Evolutionary conservation across 306 rosid genomes (phyloP).

Genomic region (Fagus sylvatica): DNA sequence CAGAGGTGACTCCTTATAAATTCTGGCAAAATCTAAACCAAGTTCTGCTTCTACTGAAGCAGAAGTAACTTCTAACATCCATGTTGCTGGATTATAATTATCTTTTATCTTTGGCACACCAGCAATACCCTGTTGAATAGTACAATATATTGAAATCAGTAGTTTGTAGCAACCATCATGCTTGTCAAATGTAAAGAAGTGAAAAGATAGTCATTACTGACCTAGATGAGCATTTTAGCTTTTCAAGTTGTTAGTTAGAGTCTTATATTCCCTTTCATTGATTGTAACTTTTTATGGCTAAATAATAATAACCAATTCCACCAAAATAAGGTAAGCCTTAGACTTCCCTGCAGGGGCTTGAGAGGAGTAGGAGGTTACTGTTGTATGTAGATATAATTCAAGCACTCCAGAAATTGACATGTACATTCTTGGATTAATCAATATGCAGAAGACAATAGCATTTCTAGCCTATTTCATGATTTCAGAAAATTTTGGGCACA

Average conservation of each 20-base stretch:
- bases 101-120: conserved; percentile 58
- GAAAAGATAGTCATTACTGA: neutral
- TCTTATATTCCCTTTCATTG: neutral
- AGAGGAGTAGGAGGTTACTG: neutral
- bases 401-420: neutral
- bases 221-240: neutral
- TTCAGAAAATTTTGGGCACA: too few relatives aligned
- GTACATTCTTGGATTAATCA: neutral
- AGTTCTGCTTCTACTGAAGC: conserved; percentile 53
- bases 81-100: conserved; percentile 61
- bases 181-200: neutral
- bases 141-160: conserved; percentile 24
- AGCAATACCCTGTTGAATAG: conserved; percentile 49
- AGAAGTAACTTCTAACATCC: conserved; percentile 66
- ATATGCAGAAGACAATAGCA: neutral
- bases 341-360: neutral
- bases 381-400: neutral
- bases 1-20: conserved; percentile 48
- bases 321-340: neutral
- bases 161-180: neutral
- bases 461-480: neutral
- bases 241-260: neutral
- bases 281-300: neutral
- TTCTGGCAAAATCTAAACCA: conserved; percentile 48
- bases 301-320: conserved; percentile 1